Conservation (phyloP, 768 basidiomycete genomes). For the Lactifluus echinatus region DNA sequence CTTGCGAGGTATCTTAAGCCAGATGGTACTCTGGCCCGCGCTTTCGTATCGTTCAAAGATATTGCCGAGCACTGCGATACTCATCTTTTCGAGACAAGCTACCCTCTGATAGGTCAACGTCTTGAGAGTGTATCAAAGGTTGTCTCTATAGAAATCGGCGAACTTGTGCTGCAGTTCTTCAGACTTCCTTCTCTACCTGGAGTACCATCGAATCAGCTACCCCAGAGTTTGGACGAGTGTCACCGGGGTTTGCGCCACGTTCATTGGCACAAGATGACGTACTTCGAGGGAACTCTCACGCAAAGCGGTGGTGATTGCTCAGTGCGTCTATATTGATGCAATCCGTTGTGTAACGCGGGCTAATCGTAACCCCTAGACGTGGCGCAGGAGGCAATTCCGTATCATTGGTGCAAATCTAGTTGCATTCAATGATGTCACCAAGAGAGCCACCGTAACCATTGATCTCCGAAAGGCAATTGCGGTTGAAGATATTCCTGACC, state of each 20-base stretch:
- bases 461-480: conserved; percentile 76
- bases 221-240: conserved; percentile 90
- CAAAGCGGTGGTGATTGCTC: conserved; percentile 90
- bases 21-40: conserved; percentile 82
- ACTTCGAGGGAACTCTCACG: conserved; percentile 87
- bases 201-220: conserved; percentile 64
- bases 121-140: conserved; percentile 47
- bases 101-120: conserved; percentile 73
- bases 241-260: conserved; percentile 80
- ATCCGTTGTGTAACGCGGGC: neutral
- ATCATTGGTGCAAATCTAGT: conserved; percentile 81
- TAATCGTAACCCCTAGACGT: conserved; percentile 41
- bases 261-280: conserved; percentile 90
- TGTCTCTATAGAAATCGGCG: conserved; percentile 68
- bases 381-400: conserved; percentile 75
- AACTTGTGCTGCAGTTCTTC: conserved; percentile 86
- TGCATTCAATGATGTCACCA: conserved; percentile 90
- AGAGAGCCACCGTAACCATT: conserved; percentile 83
- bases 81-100: conserved; percentile 72
- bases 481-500: conserved; percentile 69
- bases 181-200: conserved; percentile 85
- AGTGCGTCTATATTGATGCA: conserved; percentile 39
- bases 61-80: conserved; percentile 78
- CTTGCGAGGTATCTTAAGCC: conserved; percentile 76
- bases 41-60: conserved; percentile 85